Percentiles rank a stretch among this genome's conserved stretches.
These are phyloP conservation scores for Fragilaria crotonensis DNA, from an alignment of 108 stramenopile genomes.

Conservation along the genomic window DNA sequence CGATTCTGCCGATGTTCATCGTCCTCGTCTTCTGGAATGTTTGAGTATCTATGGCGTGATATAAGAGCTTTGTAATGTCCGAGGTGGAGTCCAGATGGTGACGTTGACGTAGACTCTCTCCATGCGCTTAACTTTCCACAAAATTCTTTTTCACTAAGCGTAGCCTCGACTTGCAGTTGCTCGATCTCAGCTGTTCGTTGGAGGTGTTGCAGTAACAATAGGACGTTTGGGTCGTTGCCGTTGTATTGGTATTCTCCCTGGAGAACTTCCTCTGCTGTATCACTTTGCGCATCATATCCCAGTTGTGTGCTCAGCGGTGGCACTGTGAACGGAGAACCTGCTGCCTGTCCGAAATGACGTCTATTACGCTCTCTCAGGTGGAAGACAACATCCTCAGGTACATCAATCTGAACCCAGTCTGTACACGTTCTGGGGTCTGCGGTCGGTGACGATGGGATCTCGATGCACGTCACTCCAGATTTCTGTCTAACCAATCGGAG, in stretches of 20 bases:
- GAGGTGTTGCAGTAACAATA: neutral
- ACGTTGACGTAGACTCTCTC: too few species aligned
- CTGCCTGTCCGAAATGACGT: neutral
- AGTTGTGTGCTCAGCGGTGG: too few species aligned
- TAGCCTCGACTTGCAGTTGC: neutral
- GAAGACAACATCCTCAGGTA: neutral
- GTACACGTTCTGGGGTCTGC: neutral
- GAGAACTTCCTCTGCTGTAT: neutral
- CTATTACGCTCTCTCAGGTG: neutral
- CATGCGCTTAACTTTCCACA: neutral
- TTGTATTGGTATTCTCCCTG: neutral
- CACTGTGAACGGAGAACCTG: neutral
- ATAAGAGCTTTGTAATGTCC: too few species aligned
- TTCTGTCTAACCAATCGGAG: neutral
- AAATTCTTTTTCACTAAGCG: neutral
- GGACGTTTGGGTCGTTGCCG: neutral
- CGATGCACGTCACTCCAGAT: neutral
- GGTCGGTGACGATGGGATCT: neutral
- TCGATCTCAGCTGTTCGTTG: neutral
- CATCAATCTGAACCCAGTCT: neutral
- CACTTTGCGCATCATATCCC: too few species aligned
- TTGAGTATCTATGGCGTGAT: too few species aligned
- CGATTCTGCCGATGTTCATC: neutral
- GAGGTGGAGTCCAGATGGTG: too few species aligned
- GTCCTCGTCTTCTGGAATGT: too few species aligned